Evolutionary conservation across 2,329 filamentous ascomycete genomes (phyloP), one percentile per base, ranked within the genome.

Genomic region (Myriosclerotinia curreyana): DNA sequence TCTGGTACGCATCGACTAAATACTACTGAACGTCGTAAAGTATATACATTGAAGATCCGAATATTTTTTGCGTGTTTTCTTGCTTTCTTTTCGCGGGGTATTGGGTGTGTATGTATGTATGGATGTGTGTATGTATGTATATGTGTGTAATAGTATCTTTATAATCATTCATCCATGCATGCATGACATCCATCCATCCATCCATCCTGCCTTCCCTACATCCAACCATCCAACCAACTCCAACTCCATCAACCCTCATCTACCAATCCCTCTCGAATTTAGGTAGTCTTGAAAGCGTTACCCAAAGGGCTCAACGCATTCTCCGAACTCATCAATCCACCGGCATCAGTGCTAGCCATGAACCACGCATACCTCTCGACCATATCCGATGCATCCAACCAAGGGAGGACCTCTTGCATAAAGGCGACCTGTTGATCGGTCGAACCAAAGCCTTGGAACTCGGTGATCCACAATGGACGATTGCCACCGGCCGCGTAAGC

Each of bases 401-500:
- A 80, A 3, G 75, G 74, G 69, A 80, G 75, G 49, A 79, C 78
- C 8, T 70, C 69, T 61, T 75, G 42, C 36, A 81, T 70, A 71
- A 80, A 81, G 4, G 64, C 66, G 48, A 69, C 71, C 66, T 77
- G 68, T 48, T 74, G 68, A 54, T 75, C 74, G 7, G 52, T 49
- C 2, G 69, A 68, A 15, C 72, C 73, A 49, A 68, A 71, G 12
- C 70, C 72, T 42, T 74, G 69, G 64, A 77, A 77, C 70, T 81
- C 79, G n/a, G 77, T 80, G 28, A 81, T 70, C 76, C 76, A 81
- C 55, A 81, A 69, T 17, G 73, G 71, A n/a, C 54, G 53, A 22
- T 59, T 62, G 12, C 63, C 69, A 42, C 70, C 72, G 25, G 77
- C 71, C 8, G 64, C 64, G 56, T 75, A 75, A 22, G 78, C 76